Base-by-base conservation (phyloP, 2,329 filamentous ascomycete genomes). In the Tothia fuscella region DNA sequence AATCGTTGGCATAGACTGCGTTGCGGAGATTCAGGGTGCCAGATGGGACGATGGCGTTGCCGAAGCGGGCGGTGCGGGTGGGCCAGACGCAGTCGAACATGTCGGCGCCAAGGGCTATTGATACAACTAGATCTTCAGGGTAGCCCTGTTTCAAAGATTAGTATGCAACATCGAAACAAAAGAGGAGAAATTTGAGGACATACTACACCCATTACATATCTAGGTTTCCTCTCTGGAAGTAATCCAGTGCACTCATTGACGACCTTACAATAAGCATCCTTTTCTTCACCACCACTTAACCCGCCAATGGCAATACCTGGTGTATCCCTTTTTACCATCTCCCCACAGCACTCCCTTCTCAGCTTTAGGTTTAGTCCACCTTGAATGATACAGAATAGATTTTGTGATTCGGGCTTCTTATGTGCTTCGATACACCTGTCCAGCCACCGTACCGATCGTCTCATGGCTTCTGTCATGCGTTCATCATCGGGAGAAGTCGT, bases 1-100 rank as follows among this genome's bases (percentile, higher is more conserved):
- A 94, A 61, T 96, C 89, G 47, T 74, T 65, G 1, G 83, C 77
- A 56, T 78, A 95, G 33, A 70, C 68, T 20, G 79, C 74, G 56
- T 89, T 79, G 47, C 84, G 80, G 35, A 98, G 66, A 58, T 94
- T 95, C 34, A 95, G 65, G n/a, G 85, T 75, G 9, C 91, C 93
- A 31, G 68, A 53, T 43, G 76, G 74, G 2, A 89, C 95, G 45
- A 98, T 76, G 28, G 89, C 91, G 56, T 95, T 95, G 46, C 93
- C 91, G 56, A 98, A 98, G 25, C 91, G 78, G 56, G 76, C 43
- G 9, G 34, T 25, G 10, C 31, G 17, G 4, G 91, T 96, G 1
- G 91, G 93, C 91, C 91, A 98, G 5, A 98, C 91, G 56, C 93
- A 98, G 63, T 98, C 91, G 58, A 98, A 98, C 91, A 98, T 98